Evolutionary conservation across 2,329 filamentous ascomycete genomes (phyloP).

Genomic region (Colletotrichum coccodes): DNA sequence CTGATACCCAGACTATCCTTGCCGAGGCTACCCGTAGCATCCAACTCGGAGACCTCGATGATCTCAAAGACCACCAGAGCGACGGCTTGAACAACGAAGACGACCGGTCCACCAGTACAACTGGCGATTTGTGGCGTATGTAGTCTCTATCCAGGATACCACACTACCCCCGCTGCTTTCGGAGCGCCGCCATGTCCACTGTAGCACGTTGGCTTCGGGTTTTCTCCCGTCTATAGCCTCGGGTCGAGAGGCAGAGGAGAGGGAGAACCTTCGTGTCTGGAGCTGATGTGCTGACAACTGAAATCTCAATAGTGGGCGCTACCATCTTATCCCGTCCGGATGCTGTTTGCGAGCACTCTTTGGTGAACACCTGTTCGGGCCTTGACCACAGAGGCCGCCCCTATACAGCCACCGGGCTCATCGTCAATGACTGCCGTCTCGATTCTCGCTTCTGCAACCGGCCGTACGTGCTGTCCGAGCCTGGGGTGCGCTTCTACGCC

Average conservation of each 20-base stretch:
- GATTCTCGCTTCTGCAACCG: slow-evolving; percentile 45
- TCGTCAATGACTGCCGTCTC: slow-evolving; percentile 42
- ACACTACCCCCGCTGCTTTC: background rate
- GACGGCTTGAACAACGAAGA: background rate
- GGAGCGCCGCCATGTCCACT: background rate
- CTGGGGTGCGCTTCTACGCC: slow-evolving; percentile 48
- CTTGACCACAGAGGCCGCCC: slow-evolving; percentile 37
- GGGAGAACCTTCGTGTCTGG: background rate
- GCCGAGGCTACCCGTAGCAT: slow-evolving; percentile 60
- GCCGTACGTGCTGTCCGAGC: slow-evolving; percentile 44
- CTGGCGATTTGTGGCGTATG: slow-evolving; percentile 47
- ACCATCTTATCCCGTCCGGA: slow-evolving; percentile 41
- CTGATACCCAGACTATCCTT: slow-evolving; percentile 58
- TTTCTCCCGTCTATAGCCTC: background rate
- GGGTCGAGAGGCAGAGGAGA: background rate
- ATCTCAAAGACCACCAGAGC: background rate
- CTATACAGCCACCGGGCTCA: slow-evolving; percentile 41
- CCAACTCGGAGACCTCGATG: slow-evolving; percentile 46
- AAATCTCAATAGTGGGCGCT: slow-evolving; percentile 28
- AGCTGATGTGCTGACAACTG: slow-evolving; percentile 14
- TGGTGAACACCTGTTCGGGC: slow-evolving; percentile 38
- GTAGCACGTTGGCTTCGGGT: background rate
- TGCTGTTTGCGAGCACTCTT: slow-evolving; percentile 45
- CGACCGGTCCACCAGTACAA: slow-evolving; percentile 17
- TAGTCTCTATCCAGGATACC: slow-evolving; percentile 27